These are phyloP conservation scores for Arxiozyma bovina DNA, from an alignment of 1,139 yeast genomes.

Conservation along the genomic window DNA sequence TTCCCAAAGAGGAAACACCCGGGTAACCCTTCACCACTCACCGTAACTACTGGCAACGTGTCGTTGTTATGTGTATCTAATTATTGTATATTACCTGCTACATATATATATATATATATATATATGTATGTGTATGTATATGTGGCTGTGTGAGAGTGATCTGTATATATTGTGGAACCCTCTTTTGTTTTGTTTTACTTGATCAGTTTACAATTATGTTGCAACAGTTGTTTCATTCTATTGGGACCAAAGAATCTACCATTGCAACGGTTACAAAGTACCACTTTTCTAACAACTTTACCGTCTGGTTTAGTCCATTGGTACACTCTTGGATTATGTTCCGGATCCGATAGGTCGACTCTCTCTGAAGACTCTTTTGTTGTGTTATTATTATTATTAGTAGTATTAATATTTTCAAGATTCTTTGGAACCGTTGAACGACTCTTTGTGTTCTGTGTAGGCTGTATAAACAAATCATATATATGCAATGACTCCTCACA, in stretches of 20 bases:
- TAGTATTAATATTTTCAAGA: neutral
- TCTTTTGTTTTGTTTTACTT: neutral
- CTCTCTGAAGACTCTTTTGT: neutral
- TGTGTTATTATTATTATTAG: neutral
- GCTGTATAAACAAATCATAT: constrained; percentile 20
- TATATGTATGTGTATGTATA: neutral
- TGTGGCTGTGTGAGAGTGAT: neutral
- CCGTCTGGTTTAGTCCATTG: constrained; percentile 9
- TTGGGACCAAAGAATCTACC: constrained; percentile 5
- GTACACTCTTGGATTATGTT: constrained; percentile 1
- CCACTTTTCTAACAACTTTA: constrained; percentile 7
- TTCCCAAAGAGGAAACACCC: too few relatives aligned
- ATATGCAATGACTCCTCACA: constrained; percentile 24
- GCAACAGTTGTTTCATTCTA: constrained; percentile 8
- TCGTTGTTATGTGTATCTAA: too few relatives aligned
- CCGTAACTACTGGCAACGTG: too few relatives aligned
- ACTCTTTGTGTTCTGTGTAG: neutral
- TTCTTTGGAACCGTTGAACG: neutral
- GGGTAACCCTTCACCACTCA: too few relatives aligned
- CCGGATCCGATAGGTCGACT: neutral
- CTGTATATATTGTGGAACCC: neutral
- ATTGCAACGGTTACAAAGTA: constrained; percentile 8
- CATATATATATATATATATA: too few relatives aligned
- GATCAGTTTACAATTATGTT: constrained; percentile 8
- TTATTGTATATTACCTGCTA: too few relatives aligned